phyloP scores from a whole-genome alignment of 2,329 filamentous ascomycete species.

The Curvularia lunata region DNA sequence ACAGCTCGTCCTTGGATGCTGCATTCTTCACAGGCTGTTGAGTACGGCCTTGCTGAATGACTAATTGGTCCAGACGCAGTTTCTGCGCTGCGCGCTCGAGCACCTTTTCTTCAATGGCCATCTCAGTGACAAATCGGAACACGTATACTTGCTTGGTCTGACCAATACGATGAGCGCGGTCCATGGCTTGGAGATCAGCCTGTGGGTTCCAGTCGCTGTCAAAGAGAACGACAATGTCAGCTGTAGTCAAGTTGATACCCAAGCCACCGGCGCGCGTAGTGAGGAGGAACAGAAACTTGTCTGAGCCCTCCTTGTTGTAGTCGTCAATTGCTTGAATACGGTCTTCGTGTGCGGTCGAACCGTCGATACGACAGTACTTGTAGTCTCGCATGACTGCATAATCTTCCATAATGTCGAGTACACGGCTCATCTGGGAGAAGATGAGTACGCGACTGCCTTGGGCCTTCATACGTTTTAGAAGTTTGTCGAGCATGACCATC shows the following conservation, averaged over 20 bases:
- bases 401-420: conserved; percentile 95
- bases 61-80: conserved; percentile 91
- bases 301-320: conserved; percentile 94
- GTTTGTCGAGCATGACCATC: conserved; percentile 95
- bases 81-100: conserved; percentile 96
- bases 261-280: conserved; percentile 95
- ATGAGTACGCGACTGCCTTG: conserved; percentile 96
- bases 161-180: conserved; percentile 96
- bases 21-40: conserved; percentile 90
- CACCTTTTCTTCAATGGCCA: conserved; percentile 98
- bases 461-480: conserved; percentile 79
- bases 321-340: conserved; percentile 97
- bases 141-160: conserved; percentile 98
- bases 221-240: conserved; percentile 94
- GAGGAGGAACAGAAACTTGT: conserved; percentile 87
- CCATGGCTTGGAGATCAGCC: conserved; percentile 98
- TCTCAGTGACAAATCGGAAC: conserved; percentile 96
- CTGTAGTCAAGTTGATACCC: conserved; percentile 93
- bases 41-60: conserved; percentile 95
- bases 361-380: conserved; percentile 97
- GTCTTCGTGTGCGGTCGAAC: conserved; percentile 94
- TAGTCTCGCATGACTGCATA: conserved; percentile 96
- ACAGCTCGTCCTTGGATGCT: conserved; percentile 91
- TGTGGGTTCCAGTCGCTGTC: conserved; percentile 99
- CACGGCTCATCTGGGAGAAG: conserved; percentile 98